Evolutionary conservation across 75 land plant genomes (phyloP).

Genomic region (Ceratopteris richardii): DNA sequence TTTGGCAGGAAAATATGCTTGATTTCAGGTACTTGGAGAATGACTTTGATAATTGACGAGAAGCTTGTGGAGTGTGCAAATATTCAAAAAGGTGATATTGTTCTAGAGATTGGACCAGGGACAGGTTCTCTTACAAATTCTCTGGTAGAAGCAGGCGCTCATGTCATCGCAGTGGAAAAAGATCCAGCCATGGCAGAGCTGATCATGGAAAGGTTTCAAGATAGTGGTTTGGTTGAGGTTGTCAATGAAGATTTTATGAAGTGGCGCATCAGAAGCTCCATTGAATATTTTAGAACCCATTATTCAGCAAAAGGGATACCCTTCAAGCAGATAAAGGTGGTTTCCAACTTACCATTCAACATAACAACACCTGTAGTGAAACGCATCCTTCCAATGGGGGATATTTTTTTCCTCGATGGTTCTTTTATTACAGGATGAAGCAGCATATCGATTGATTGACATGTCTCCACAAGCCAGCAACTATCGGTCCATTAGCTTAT

Average conservation of each 20-base stretch:
- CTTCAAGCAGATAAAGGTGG: constrained; percentile 34
- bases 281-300: constrained; percentile 6
- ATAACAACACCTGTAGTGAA: constrained; percentile 85
- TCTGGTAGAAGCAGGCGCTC: constrained; percentile 78
- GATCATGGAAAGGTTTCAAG: constrained; percentile 20
- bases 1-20: too few species aligned
- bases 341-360: constrained; percentile 91
- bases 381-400: constrained; percentile 94
- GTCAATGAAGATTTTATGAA: constrained; percentile 28
- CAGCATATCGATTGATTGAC: constrained; percentile 75
- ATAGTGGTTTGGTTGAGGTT: constrained; percentile 21
- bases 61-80: constrained; percentile 45
- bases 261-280: constrained; percentile 21
- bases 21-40: too few species aligned
- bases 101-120: constrained; percentile 97
- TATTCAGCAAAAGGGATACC: constrained; percentile 1
- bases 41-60: too few species aligned
- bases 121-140: constrained; percentile 88
- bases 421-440: constrained; percentile 92
- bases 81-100: constrained; percentile 72
- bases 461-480: constrained; percentile 49
- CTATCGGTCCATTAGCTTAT: constrained; percentile 80
- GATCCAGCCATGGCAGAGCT: constrained; percentile 30
- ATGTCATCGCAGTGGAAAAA: constrained; percentile 87
- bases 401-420: constrained; percentile 69